Percentiles rank a stretch among this genome's conserved stretches.
phyloP scores from a whole-genome alignment of 1,284 basidiomycete species.

The Ceratobasidium theobromae region DNA sequence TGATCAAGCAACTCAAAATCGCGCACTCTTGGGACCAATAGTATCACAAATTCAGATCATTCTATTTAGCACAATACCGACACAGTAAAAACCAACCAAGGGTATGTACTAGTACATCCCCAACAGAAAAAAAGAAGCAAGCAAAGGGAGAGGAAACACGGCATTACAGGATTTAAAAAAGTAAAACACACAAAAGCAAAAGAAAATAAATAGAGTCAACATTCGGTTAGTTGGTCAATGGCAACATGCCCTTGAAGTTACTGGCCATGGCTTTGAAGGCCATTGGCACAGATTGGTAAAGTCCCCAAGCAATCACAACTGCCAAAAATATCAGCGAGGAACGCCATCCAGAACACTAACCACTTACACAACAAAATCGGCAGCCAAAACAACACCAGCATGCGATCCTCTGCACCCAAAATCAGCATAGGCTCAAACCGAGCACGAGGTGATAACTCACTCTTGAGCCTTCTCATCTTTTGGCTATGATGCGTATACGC shows the following conservation, averaged over 20 bases:
- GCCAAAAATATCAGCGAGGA: constrained; percentile 2
- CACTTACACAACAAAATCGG: constrained; percentile 79
- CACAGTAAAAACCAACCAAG: no score
- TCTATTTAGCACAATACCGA: no score
- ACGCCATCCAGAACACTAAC: neutral
- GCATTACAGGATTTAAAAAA: neutral
- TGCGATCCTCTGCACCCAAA: constrained; percentile 72
- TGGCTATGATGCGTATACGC: constrained; percentile 61
- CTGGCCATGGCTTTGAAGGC: constrained; percentile 27
- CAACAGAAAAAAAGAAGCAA: neutral
- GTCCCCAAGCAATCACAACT: constrained; percentile 40
- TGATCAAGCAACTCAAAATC: no score
- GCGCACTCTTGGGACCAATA: no score
- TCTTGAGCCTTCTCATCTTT: constrained; percentile 53
- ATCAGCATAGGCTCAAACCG: constrained; percentile 28
- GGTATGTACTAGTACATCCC: no score
- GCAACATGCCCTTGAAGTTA: constrained; percentile 20
- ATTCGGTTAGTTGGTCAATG: constrained; percentile 3
- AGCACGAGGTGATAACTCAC: constrained; percentile 12
- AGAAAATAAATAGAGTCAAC: constrained; percentile 18
- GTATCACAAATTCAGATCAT: no score
- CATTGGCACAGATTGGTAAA: constrained; percentile 37
- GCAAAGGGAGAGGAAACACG: no score
- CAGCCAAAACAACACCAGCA: constrained; percentile 93
- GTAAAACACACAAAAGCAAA: constrained; percentile 18